Percentiles rank a stretch among this genome's conserved stretches.
Conservation (phyloP, 257 asterid genomes). For the Solanum ahanhuiri region DNA sequence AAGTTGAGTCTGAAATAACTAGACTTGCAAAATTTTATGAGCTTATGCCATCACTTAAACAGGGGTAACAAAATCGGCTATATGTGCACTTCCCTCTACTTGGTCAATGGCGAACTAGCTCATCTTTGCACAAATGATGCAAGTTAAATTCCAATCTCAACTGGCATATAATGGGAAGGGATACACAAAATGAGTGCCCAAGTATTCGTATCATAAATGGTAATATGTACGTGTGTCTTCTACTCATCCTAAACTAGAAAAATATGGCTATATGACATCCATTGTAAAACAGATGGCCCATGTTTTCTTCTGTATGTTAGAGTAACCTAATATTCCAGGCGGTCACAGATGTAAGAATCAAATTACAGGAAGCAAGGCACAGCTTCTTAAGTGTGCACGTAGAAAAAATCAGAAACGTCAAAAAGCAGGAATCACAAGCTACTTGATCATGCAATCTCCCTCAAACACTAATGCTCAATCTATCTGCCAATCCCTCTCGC, state of each 20-base stretch:
- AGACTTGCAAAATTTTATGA: not conserved
- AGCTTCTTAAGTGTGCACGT: not conserved
- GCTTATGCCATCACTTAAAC: not conserved
- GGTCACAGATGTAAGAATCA: not conserved
- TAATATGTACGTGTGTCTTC: not conserved
- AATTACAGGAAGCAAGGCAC: not conserved
- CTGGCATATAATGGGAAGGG: not conserved
- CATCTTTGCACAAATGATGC: not conserved
- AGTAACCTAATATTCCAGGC: not conserved
- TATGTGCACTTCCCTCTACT: not conserved
- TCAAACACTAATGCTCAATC: not conserved
- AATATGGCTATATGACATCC: not conserved
- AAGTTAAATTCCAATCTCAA: not conserved
- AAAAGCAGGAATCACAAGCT: not conserved
- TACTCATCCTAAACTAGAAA: not conserved
- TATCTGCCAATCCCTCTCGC: not conserved
- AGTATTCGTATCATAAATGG: not conserved
- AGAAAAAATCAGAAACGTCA: not conserved
- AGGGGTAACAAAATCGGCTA: not conserved
- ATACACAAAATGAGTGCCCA: not conserved
- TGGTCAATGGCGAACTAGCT: not conserved
- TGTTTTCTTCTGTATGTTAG: not conserved
- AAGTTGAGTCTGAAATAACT: not conserved
- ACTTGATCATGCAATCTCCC: not conserved
- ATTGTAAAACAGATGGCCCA: not conserved